A percentile compares a stretch with the other conserved stretches of the same genome.
phyloP scores from a whole-genome alignment of 768 basidiomycete species.

The Pleurotus eryngii region DNA sequence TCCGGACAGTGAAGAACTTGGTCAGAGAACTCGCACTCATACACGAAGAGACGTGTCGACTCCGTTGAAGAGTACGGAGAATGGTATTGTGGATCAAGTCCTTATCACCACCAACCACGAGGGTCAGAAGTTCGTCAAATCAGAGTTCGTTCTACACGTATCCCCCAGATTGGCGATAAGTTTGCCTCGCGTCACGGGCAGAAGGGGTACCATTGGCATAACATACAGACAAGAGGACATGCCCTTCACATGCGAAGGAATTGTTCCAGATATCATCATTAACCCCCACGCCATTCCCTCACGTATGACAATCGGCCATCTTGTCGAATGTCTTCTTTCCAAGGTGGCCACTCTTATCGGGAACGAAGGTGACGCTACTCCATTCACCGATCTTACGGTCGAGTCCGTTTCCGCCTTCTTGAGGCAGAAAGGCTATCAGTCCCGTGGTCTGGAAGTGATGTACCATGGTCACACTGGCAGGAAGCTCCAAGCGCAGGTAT shows the following conservation, averaged over 20 bases:
- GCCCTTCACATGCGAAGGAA: conserved; percentile 97
- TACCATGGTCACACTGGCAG: conserved; percentile 98
- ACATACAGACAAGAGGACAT: conserved; percentile 99
- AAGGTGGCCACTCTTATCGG: conserved; percentile 96
- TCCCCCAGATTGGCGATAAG: conserved; percentile 98
- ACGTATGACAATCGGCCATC: conserved; percentile 99
- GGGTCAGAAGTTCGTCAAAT: conserved; percentile 98
- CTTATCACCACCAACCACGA: conserved; percentile 95
- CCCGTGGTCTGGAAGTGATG: conserved; percentile 96
- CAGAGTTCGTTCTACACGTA: conserved; percentile 90
- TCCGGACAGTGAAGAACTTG: conserved; percentile 94
- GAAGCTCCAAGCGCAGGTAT: conserved; percentile 96
- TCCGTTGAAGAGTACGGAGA: conserved; percentile 96
- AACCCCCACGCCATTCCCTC: conserved; percentile 99
- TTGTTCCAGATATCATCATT: conserved; percentile 96
- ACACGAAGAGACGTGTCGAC: conserved; percentile 96
- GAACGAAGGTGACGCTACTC: conserved; percentile 97
- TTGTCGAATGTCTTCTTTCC: conserved; percentile 96
- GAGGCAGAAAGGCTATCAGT: conserved; percentile 89
- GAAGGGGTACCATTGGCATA: conserved; percentile 98
- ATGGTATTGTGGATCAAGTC: conserved; percentile 96
- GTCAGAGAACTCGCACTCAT: conserved; percentile 91
- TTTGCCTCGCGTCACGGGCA: conserved; percentile 99
- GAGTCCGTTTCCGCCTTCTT: conserved; percentile 95
- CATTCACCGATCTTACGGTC: conserved; percentile 97